Evolutionary conservation across 129 eudicot species (phyloP).

Genomic region (Scalesia atractyloides): DNA sequence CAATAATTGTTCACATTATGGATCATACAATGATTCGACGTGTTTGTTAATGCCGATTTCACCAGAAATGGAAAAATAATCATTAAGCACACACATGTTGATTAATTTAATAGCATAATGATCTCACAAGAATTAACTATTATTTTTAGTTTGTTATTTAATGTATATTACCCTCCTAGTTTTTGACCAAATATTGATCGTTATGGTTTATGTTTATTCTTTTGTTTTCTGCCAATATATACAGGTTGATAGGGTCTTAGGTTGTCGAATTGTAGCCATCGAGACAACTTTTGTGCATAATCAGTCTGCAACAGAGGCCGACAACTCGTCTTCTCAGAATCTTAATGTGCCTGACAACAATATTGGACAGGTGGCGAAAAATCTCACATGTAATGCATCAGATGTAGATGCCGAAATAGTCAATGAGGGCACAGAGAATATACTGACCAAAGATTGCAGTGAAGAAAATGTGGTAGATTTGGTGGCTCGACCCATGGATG

Average conservation of each 20-base stretch:
- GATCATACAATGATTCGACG: neutral
- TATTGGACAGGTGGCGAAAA: constrained; percentile 27
- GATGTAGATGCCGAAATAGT: constrained; percentile 31
- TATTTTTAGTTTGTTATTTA: too few relatives aligned
- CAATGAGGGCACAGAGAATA: constrained; percentile 27
- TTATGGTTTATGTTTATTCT: neutral
- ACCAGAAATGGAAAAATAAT: constrained; percentile 7
- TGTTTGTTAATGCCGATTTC: neutral
- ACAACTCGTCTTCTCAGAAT: constrained; percentile 24
- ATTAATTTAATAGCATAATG: neutral
- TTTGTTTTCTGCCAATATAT: neutral
- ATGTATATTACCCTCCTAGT: neutral
- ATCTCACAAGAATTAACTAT: constrained; percentile 3
- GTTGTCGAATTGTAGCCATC: constrained; percentile 68
- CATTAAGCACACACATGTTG: constrained; percentile 9
- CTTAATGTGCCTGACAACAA: constrained; percentile 27
- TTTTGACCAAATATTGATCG: neutral
- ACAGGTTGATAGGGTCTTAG: constrained; percentile 93
- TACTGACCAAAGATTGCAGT: constrained; percentile 35
- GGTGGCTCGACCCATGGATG: constrained; percentile 15
- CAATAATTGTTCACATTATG: neutral
- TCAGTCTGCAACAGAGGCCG: constrained; percentile 33
- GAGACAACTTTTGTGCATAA: constrained; percentile 21
- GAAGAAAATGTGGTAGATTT: constrained; percentile 39
- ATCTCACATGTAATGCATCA: constrained; percentile 30